Conservation (phyloP, 2,329 filamentous ascomycete species). For the Fusarium nelsonii region DNA sequence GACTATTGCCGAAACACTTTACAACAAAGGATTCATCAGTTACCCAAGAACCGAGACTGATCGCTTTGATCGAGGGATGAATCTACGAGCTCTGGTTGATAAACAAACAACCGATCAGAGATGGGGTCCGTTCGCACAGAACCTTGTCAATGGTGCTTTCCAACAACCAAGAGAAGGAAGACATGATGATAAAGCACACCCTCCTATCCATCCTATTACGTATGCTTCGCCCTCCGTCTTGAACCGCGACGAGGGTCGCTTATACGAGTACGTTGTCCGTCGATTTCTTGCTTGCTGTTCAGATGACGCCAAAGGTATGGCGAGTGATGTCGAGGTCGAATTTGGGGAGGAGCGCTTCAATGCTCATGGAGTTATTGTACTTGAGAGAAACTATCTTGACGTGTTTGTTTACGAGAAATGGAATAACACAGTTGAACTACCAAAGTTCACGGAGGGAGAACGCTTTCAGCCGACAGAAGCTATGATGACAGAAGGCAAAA, state of each 20-base stretch:
- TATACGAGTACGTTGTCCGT: slow-evolving; percentile 93
- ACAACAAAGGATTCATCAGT: slow-evolving; percentile 95
- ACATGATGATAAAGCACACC: slow-evolving; percentile 96
- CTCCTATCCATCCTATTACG: slow-evolving; percentile 95
- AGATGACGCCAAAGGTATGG: slow-evolving; percentile 88
- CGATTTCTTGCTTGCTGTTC: slow-evolving; percentile 96
- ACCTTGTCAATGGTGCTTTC: slow-evolving; percentile 80
- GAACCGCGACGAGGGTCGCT: slow-evolving; percentile 75
- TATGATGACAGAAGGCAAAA: slow-evolving; percentile 91
- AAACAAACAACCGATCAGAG: slow-evolving; percentile 82
- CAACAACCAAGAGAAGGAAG: slow-evolving; percentile 83
- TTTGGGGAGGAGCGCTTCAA: slow-evolving; percentile 88
- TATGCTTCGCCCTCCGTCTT: slow-evolving; percentile 76
- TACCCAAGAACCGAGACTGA: slow-evolving; percentile 98
- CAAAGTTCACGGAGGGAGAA: slow-evolving; percentile 83
- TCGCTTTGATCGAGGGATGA: slow-evolving; percentile 90
- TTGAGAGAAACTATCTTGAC: slow-evolving; percentile 92
- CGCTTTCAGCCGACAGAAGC: slow-evolving; percentile 89
- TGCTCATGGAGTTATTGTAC: slow-evolving; percentile 84
- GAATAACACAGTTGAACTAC: slow-evolving; percentile 87
- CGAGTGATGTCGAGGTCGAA: slow-evolving; percentile 84
- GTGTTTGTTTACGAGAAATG: slow-evolving; percentile 98
- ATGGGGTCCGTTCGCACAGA: slow-evolving; percentile 87
- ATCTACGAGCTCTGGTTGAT: slow-evolving; percentile 81
- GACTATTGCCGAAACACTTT: slow-evolving; percentile 86